These are phyloP conservation scores for Mucor circinelloides DNA, from an alignment of 371 early-diverging fungal species.

Conservation along the genomic window DNA sequence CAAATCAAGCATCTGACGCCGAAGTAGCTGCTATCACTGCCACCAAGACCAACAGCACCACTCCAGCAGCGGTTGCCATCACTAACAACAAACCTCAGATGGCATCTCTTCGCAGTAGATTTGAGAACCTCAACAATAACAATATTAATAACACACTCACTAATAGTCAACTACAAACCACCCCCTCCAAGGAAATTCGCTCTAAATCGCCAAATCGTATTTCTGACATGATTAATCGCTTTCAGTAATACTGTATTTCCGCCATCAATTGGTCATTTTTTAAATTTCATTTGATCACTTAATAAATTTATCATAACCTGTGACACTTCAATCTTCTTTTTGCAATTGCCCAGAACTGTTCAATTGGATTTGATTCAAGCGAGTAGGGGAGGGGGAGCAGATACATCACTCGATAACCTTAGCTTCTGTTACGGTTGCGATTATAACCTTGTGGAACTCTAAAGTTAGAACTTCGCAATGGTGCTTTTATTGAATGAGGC, in stretches of 20 bases:
- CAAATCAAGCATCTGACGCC: constrained; percentile 22
- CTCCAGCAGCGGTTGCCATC: constrained; percentile 6
- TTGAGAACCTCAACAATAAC: constrained; percentile 24
- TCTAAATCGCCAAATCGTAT: constrained; percentile 44
- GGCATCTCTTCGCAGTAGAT: constrained; percentile 36
- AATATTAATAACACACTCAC: constrained; percentile 8
- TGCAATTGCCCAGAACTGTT: constrained; percentile 7
- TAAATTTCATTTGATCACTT: too few species aligned
- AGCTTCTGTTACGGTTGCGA: too few species aligned
- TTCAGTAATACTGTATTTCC: too few species aligned
- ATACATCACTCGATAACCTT: too few species aligned
- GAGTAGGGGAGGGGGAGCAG: constrained; percentile 6
- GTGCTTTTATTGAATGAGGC: constrained; percentile 5
- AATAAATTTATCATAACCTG: too few species aligned
- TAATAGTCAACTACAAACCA: constrained; percentile 16
- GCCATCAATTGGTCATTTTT: too few species aligned
- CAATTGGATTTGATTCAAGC: constrained; percentile 12
- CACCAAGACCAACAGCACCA: background rate
- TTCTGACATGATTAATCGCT: constrained; percentile 46
- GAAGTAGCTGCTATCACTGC: constrained; percentile 34
- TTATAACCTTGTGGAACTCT: too few species aligned
- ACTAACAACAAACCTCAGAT: constrained; percentile 31
- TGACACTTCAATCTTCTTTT: background rate
- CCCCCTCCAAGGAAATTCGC: constrained; percentile 27
- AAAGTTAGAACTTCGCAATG: too few species aligned